Percentiles rank a stretch among this genome's conserved stretches.
Evolutionary conservation across 2,329 filamentous ascomycete species (phyloP).

Genomic region (Penicillium sp.): DNA sequence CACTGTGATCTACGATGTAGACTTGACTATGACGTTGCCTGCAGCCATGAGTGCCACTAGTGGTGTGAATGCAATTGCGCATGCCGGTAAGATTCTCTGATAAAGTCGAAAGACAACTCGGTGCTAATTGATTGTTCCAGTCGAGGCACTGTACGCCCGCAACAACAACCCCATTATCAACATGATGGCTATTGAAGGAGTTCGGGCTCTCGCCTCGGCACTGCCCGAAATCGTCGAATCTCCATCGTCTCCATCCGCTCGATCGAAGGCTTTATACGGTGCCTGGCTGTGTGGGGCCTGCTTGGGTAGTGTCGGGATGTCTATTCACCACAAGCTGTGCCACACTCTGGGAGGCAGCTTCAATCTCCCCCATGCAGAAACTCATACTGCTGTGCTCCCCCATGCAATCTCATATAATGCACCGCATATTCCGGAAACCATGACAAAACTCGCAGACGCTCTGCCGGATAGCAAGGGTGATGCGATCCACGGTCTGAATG

Average conservation of each 20-base stretch:
- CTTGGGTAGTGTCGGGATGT: constrained; percentile 56
- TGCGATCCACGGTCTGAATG: constrained; percentile 53
- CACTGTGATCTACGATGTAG: constrained; percentile 60
- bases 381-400: constrained; percentile 58
- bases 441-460: constrained; percentile 49
- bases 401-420: constrained; percentile 60
- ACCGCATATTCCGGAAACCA: constrained; percentile 48
- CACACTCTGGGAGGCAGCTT: constrained; percentile 60
- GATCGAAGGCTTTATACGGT: constrained; percentile 54
- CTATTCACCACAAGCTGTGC: constrained; percentile 63
- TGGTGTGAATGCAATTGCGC: constrained; percentile 61
- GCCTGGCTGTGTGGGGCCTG: constrained; percentile 60
- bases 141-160: constrained; percentile 58
- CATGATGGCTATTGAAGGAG: constrained; percentile 55
- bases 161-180: constrained; percentile 57
- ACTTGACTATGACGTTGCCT: constrained; percentile 56
- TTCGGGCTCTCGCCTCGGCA: constrained; percentile 48
- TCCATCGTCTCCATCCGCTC: constrained; percentile 43
- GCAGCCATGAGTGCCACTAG: constrained; percentile 50
- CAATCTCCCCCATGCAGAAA: constrained; percentile 60
- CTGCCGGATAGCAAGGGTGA: constrained; percentile 55
- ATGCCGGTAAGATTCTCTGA: constrained; percentile 43
- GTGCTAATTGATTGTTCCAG: constrained; percentile 24
- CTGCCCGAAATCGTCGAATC: constrained; percentile 50
- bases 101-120: not conserved